phyloP scores from a whole-genome alignment of 2,329 filamentous ascomycete species.

The Macrophomina phaseolina region DNA sequence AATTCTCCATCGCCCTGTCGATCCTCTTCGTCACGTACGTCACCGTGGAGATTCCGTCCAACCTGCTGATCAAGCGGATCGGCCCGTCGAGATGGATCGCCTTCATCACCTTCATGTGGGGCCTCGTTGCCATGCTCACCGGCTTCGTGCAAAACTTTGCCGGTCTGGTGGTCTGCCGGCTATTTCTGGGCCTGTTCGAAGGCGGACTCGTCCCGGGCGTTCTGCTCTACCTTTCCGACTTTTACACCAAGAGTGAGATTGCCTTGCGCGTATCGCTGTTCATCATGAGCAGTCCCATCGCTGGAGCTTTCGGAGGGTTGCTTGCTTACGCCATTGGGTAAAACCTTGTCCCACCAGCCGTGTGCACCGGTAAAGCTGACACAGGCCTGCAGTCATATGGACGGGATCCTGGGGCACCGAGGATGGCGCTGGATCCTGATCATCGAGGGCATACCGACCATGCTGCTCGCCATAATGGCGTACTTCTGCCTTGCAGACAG shows the following conservation, averaged over 20 bases:
- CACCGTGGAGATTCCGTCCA: slow-evolving; percentile 52
- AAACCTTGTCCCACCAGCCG: background rate
- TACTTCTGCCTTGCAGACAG: slow-evolving; percentile 69
- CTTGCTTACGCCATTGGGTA: slow-evolving; percentile 64
- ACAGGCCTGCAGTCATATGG: slow-evolving; percentile 68
- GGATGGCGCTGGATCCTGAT: slow-evolving; percentile 79
- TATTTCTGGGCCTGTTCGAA: slow-evolving; percentile 72
- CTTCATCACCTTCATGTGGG: slow-evolving; percentile 65
- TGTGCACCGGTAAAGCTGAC: background rate
- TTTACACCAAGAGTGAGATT: slow-evolving; percentile 76
- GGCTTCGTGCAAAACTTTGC: slow-evolving; percentile 71
- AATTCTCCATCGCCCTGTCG: slow-evolving; percentile 66
- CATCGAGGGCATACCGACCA: slow-evolving; percentile 63
- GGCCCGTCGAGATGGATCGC: slow-evolving; percentile 58
- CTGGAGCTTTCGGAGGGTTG: slow-evolving; percentile 74
- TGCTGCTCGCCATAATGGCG: slow-evolving; percentile 61
- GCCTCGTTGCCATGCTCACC: slow-evolving; percentile 71
- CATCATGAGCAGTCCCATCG: slow-evolving; percentile 72
- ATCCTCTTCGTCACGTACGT: slow-evolving; percentile 55
- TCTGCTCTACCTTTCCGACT: slow-evolving; percentile 73
- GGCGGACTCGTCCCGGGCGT: slow-evolving; percentile 74
- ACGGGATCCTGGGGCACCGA: slow-evolving; percentile 65
- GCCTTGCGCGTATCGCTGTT: slow-evolving; percentile 75
- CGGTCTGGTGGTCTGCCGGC: slow-evolving; percentile 69
- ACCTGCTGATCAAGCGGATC: slow-evolving; percentile 54